A percentile compares a stretch with the other conserved stretches of the same genome.
These are phyloP conservation scores for Zymoseptoria crescenta DNA, from an alignment of 2,329 filamentous ascomycete species.

Conservation along the genomic window DNA sequence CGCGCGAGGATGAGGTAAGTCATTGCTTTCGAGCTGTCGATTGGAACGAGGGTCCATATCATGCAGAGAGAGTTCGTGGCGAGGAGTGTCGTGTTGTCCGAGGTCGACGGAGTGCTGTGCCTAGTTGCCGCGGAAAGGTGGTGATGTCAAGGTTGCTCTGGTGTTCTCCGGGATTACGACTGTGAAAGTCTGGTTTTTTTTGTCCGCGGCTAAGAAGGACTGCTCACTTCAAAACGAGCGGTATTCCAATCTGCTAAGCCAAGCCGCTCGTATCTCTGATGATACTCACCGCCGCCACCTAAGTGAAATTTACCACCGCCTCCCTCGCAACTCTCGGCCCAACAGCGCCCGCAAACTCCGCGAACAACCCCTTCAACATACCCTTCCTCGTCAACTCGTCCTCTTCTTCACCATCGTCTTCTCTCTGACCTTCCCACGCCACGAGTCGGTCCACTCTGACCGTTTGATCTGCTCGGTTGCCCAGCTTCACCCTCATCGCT, in stretches of 20 bases:
- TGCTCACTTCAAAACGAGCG: not conserved
- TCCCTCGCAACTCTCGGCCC: slow-evolving; percentile 52
- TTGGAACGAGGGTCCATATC: too few species aligned
- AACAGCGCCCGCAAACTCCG: slow-evolving; percentile 59
- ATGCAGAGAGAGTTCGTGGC: too few species aligned
- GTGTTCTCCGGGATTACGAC: too few species aligned
- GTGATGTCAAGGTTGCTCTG: too few species aligned
- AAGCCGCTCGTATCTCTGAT: not conserved
- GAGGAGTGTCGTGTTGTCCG: too few species aligned
- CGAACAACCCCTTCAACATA: slow-evolving; percentile 53
- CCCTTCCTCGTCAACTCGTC: slow-evolving; percentile 19
- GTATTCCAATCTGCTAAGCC: not conserved
- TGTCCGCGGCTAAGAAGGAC: too few species aligned
- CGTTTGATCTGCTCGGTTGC: not conserved
- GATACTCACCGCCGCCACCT: not conserved
- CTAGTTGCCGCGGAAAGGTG: too few species aligned
- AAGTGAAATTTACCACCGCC: slow-evolving; percentile 52
- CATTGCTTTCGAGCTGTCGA: not conserved
- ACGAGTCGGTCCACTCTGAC: not conserved
- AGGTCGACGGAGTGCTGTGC: too few species aligned
- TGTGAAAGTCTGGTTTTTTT: too few species aligned
- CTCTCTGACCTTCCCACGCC: not conserved
- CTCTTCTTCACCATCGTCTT: not conserved
- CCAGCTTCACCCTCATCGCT: slow-evolving; percentile 48
- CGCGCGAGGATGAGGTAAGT: not conserved